A percentile compares a stretch with the other conserved stretches of the same genome.
Conservation (phyloP, 176 grass and related monocot genomes). For the Triticum turgidum region DNA sequence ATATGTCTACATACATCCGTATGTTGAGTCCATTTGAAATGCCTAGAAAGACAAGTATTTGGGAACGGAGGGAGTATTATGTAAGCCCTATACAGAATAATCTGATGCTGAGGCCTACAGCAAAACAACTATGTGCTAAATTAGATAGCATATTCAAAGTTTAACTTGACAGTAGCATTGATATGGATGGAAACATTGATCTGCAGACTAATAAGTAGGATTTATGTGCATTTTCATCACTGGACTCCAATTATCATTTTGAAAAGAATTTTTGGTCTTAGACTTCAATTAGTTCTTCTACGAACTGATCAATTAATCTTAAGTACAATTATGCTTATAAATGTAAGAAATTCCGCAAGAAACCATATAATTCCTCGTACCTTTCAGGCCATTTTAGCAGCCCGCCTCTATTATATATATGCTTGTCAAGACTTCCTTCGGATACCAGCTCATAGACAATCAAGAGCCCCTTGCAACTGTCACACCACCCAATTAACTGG, state of each 20-base stretch:
- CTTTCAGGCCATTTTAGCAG: conserved; percentile 13
- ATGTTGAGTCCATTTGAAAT: no score
- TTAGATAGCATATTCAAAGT: background rate
- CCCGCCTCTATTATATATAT: background rate
- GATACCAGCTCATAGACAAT: conserved; percentile 29
- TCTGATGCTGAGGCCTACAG: background rate
- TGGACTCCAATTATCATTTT: background rate
- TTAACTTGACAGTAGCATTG: background rate
- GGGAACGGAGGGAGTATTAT: background rate
- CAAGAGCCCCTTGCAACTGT: conserved; percentile 15
- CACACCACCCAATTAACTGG: conserved; percentile 40
- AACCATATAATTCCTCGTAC: background rate
- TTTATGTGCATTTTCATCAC: background rate
- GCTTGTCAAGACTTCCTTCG: conserved; percentile 48
- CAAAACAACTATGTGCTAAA: background rate
- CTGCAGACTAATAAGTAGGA: background rate
- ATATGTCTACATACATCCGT: no score
- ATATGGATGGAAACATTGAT: background rate
- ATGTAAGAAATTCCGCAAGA: background rate
- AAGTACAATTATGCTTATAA: background rate
- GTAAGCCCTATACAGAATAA: background rate
- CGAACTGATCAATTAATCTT: background rate
- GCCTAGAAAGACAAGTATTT: no score
- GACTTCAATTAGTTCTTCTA: background rate
- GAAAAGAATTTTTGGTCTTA: background rate